Percentiles rank a stretch among this genome's conserved stretches.
These are phyloP conservation scores for Eutrema heterophyllum DNA, from an alignment of 345 rosid species.

Conservation along the genomic window DNA sequence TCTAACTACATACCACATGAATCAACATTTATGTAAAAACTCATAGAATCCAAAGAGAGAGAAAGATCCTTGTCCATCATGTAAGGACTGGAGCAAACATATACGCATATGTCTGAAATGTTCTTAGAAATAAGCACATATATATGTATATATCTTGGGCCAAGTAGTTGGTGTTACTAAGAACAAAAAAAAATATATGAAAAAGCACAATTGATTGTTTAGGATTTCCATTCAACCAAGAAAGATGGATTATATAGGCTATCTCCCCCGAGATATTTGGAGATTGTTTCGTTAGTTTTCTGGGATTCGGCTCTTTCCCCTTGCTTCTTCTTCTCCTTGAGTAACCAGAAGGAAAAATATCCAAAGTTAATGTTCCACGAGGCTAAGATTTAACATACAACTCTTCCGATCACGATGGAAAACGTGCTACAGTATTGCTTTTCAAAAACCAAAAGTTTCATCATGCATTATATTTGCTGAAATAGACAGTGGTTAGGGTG, in stretches of 20 bases:
- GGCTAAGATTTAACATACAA: not conserved
- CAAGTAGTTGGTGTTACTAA: constrained; percentile 13
- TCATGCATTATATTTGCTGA: not conserved
- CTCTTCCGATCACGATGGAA: not conserved
- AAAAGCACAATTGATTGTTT: not conserved
- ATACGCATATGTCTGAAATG: not conserved
- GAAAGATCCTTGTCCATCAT: not conserved
- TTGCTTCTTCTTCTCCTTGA: constrained; percentile 92
- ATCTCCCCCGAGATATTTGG: constrained; percentile 54
- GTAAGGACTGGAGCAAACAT: not conserved
- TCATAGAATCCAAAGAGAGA: not conserved
- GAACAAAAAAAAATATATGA: not conserved
- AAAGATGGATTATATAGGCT: constrained; percentile 29
- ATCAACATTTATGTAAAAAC: not conserved
- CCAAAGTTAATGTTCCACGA: not conserved
- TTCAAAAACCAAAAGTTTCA: not conserved
- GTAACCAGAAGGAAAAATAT: not conserved
- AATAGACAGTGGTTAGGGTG: not conserved
- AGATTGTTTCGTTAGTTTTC: constrained; percentile 71
- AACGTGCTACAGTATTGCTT: not conserved
- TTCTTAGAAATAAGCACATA: constrained; percentile 9
- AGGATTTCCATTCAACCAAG: constrained; percentile 12
- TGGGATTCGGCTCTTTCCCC: constrained; percentile 73
- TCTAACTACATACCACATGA: not conserved
- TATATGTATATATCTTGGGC: not conserved